Evolutionary conservation across 2,329 filamentous ascomycete genomes (phyloP).

Genomic region (Cadophora malorum): DNA sequence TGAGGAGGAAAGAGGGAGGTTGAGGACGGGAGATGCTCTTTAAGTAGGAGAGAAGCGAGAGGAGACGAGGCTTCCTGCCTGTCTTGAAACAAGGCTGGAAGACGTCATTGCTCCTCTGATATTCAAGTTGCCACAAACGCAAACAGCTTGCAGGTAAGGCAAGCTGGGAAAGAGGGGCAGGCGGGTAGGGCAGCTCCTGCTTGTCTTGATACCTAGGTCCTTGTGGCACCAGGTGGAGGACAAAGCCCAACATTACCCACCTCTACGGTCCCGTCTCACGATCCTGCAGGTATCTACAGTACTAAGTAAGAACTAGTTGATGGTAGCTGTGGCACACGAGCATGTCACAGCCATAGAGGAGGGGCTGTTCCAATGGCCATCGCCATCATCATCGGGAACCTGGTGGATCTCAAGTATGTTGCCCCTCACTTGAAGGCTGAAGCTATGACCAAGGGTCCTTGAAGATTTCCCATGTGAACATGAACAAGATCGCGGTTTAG

Average conservation of each 20-base stretch:
- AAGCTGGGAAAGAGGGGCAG: conserved; percentile 6
- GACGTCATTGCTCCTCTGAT: conserved; percentile 12
- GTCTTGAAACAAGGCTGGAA: conserved; percentile 8
- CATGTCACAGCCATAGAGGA: conserved; percentile 12
- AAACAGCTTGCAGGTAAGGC: conserved; percentile 7
- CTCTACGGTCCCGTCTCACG: neutral
- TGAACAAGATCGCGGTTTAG: conserved; percentile 17
- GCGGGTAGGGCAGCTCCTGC: neutral
- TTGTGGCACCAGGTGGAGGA: neutral
- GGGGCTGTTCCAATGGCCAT: neutral
- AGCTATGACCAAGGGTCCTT: conserved; percentile 17
- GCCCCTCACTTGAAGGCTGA: neutral
- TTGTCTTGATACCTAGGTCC: neutral
- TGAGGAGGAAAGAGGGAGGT: neutral
- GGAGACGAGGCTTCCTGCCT: conserved; percentile 17
- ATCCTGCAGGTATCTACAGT: neutral
- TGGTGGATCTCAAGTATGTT: neutral
- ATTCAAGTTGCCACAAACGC: conserved; percentile 13
- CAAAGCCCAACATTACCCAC: neutral
- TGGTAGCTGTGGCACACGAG: neutral
- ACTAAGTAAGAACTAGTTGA: neutral
- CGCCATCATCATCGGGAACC: neutral
- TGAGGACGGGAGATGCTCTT: conserved; percentile 7
- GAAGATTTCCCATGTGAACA: conserved; percentile 28
- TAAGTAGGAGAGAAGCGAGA: conserved; percentile 19